Evolutionary conservation across 2,329 filamentous ascomycete genomes (phyloP).

Genomic region (Rugonectria rugulosa): DNA sequence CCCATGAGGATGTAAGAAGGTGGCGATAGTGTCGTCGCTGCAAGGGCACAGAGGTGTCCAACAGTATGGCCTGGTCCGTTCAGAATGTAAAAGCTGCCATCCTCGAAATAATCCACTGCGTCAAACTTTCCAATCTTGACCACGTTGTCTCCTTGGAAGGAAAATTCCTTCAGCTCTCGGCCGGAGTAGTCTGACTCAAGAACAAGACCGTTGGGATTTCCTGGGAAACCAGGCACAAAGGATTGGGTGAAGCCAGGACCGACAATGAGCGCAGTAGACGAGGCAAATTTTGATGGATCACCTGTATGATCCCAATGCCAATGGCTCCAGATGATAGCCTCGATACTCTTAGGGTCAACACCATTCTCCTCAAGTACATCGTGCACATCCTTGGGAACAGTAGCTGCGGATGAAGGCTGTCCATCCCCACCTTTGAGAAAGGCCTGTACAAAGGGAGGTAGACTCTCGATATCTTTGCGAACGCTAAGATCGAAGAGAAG

Average conservation of each 20-base stretch:
- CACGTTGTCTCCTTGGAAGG: conserved; percentile 20
- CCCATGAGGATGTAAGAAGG: conserved; percentile 34
- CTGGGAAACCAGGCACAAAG: conserved; percentile 25
- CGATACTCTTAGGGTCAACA: conserved; percentile 17
- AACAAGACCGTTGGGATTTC: conserved; percentile 12
- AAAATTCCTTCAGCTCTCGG: conserved; percentile 21
- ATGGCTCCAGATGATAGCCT: conserved; percentile 40
- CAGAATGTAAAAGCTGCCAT: conserved; percentile 52
- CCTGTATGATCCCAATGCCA: conserved; percentile 41
- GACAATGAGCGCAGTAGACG: conserved; percentile 33
- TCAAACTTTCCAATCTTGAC: conserved; percentile 44
- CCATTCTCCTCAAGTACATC: background rate
- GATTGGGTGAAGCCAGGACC: conserved; percentile 31
- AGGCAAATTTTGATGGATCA: conserved; percentile 35
- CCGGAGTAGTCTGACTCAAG: conserved; percentile 28
- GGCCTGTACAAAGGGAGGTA: background rate
- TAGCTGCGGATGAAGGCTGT: background rate
- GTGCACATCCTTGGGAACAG: background rate
- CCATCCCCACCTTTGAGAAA: background rate
- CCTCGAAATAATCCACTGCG: conserved; percentile 51
- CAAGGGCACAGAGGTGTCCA: conserved; percentile 33
- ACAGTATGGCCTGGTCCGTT: conserved; percentile 38
- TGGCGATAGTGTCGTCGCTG: conserved; percentile 20
- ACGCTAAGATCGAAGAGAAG: conserved; percentile 7
- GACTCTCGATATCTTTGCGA: background rate